Conservation (phyloP, 1,284 basidiomycete genomes). For the Heterobasidion irregulare region DNA sequence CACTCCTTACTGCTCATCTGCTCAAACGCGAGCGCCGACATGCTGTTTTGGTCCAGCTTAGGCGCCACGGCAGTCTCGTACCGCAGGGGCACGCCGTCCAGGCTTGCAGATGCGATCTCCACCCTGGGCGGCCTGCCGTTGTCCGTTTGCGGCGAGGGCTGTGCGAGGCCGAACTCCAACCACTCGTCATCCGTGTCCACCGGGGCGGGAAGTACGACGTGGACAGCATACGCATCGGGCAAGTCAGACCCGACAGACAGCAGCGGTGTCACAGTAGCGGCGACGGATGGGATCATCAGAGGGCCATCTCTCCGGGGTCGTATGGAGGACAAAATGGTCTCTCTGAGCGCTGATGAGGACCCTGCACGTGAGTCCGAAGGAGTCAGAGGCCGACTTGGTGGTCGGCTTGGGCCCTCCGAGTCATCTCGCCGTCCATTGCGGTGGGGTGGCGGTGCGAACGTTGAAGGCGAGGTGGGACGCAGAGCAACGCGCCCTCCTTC, state of each 20-base stretch:
- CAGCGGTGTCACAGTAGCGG: slow-evolving; percentile 45
- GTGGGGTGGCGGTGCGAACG: slow-evolving; percentile 5
- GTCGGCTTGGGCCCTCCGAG: slow-evolving; percentile 11
- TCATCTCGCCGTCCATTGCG: slow-evolving; percentile 10
- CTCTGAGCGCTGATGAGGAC: slow-evolving; percentile 17
- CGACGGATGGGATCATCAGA: slow-evolving; percentile 54
- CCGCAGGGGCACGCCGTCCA: slow-evolving; percentile 56
- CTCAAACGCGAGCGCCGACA: slow-evolving; percentile 36
- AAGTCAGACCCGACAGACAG: slow-evolving; percentile 14
- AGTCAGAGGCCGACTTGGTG: slow-evolving; percentile 24
- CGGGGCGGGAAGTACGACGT: slow-evolving; percentile 46
- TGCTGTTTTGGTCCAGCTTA: slow-evolving; percentile 25
- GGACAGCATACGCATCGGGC: slow-evolving; percentile 49
- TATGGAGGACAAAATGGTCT: slow-evolving; percentile 17
- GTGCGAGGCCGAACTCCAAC: slow-evolving; percentile 72
- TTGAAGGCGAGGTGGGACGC: slow-evolving; percentile 21
- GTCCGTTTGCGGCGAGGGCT: slow-evolving; percentile 11
- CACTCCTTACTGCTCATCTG: slow-evolving; percentile 45
- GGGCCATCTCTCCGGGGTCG: slow-evolving; percentile 45
- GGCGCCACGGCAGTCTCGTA: slow-evolving; percentile 40
- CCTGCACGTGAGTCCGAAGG: slow-evolving; percentile 13
- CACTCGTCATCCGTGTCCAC: slow-evolving; percentile 49
- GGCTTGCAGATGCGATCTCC: slow-evolving; percentile 47
- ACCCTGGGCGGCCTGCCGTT: slow-evolving; percentile 28
- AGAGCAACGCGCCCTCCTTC: slow-evolving; percentile 52